Conservation (phyloP, 2,329 filamentous ascomycete genomes). For the Ophiocordyceps unilateralis region DNA sequence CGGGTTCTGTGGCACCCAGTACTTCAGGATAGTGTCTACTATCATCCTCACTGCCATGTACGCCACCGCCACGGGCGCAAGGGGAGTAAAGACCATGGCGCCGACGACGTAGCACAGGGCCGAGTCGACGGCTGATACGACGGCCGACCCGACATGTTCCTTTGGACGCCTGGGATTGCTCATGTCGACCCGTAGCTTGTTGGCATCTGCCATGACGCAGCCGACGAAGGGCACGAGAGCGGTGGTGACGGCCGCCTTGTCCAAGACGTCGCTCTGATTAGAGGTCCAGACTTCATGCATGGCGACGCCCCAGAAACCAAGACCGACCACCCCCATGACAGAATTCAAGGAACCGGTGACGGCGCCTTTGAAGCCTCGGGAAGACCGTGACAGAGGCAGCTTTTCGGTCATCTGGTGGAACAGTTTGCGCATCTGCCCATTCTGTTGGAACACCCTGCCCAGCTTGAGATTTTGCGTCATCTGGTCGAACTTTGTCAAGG, state of each 20-base stretch:
- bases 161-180: too few relatives aligned
- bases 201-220: background rate
- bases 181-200: background rate
- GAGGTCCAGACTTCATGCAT: background rate
- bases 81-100: background rate
- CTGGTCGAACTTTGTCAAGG: too few relatives aligned
- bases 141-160: too few relatives aligned
- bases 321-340: background rate
- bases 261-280: background rate
- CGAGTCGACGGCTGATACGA: background rate
- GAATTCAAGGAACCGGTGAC: too few relatives aligned
- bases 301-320: background rate
- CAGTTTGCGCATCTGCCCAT: too few relatives aligned
- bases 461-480: too few relatives aligned
- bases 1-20: background rate
- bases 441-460: too few relatives aligned
- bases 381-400: too few relatives aligned
- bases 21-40: background rate
- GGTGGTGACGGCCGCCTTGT: background rate
- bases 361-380: too few relatives aligned
- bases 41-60: background rate
- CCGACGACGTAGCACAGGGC: background rate
- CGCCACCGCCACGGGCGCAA: background rate
- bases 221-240: background rate
- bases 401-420: too few relatives aligned